These are phyloP conservation scores for Aspergillus pseudonomiae DNA, from an alignment of 2,329 filamentous ascomycete species.

Conservation along the genomic window DNA sequence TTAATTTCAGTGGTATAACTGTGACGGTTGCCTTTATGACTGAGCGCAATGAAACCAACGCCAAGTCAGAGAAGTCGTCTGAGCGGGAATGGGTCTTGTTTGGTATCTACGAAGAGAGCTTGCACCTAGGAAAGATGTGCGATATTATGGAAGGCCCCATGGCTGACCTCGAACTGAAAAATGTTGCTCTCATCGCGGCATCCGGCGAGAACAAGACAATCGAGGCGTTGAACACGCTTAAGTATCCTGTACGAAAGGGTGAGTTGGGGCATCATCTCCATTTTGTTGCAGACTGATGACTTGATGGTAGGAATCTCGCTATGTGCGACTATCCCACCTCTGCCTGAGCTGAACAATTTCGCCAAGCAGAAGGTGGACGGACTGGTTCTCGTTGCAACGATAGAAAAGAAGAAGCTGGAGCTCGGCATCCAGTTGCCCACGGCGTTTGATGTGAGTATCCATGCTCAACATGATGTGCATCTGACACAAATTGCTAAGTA, in stretches of 20 bases:
- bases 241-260: not conserved
- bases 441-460: not conserved
- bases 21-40: not conserved
- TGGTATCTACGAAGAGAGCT: not conserved
- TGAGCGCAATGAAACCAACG: not conserved
- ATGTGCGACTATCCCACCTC: not conserved
- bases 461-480: not conserved
- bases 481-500: not conserved
- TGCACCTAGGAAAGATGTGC: not conserved
- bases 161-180: not conserved
- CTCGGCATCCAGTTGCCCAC: not conserved
- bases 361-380: not conserved
- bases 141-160: not conserved
- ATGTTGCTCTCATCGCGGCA: not conserved
- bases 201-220: not conserved
- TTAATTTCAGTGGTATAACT: constrained; percentile 1
- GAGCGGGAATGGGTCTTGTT: not conserved
- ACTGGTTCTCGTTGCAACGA: not conserved
- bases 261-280: not conserved
- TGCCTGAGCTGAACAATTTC: not conserved
- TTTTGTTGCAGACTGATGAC: not conserved
- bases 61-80: not conserved
- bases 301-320: not conserved
- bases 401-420: not conserved
- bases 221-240: not conserved